phyloP scores from a whole-genome alignment of 169 alveolate genomes.

The Eimeria sp. region DNA sequence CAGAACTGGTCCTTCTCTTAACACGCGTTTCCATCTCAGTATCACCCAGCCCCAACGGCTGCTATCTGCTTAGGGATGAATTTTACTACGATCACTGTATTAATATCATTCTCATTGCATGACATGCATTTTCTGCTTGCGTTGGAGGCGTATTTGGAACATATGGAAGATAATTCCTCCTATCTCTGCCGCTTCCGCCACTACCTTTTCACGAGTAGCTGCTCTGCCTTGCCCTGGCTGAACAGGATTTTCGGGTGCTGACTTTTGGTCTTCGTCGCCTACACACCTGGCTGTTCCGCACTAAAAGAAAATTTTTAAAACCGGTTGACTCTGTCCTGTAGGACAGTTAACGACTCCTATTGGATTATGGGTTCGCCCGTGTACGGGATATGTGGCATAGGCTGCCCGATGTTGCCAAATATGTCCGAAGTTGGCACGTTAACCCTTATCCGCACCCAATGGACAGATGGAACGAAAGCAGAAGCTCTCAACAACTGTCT shows the following conservation, averaged over 20 bases:
- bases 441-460: background rate
- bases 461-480: no score
- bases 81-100: background rate
- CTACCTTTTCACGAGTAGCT: background rate
- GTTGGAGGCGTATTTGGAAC: background rate
- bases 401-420: background rate
- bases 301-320: background rate
- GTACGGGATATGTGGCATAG: background rate
- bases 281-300: background rate
- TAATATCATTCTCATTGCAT: background rate
- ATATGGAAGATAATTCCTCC: background rate
- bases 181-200: background rate
- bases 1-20: background rate
- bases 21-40: background rate
- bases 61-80: background rate
- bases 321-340: background rate
- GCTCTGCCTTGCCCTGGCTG: background rate
- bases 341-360: background rate
- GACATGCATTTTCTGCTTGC: background rate
- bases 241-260: background rate
- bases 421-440: background rate
- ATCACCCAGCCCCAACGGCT: conserved; percentile 15
- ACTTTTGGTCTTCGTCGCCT: background rate
- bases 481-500: background rate
- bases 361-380: background rate